Percentiles rank a stretch among this genome's conserved stretches.
phyloP scores from a whole-genome alignment of 495 filamentous ascomycete genomes.

The Penicillium canescens region DNA sequence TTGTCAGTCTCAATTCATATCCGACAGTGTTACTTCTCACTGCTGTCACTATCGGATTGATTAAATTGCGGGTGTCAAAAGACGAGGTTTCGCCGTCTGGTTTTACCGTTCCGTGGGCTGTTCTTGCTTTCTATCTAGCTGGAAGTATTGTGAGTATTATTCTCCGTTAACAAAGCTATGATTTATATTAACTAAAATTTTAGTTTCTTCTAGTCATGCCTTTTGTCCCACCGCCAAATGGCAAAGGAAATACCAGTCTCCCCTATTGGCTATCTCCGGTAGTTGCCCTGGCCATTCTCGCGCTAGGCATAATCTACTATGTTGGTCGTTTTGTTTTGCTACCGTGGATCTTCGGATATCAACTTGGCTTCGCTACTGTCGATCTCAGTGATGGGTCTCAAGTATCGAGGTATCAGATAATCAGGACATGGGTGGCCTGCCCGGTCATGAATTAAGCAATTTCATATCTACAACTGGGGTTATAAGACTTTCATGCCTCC shows the following conservation, averaged over 20 bases:
- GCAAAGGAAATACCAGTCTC: slow-evolving; percentile 35
- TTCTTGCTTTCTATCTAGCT: slow-evolving; percentile 24
- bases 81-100: slow-evolving; percentile 7
- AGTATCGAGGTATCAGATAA: slow-evolving; percentile 22
- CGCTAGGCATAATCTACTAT: slow-evolving; percentile 34
- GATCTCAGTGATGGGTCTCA: slow-evolving; percentile 25
- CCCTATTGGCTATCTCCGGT: slow-evolving; percentile 42
- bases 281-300: slow-evolving; percentile 35
- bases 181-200: neutral
- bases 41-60: slow-evolving; percentile 21
- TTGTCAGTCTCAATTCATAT: slow-evolving; percentile 66
- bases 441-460: no score
- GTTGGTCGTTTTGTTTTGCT: slow-evolving; percentile 28
- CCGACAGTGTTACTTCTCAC: slow-evolving; percentile 21
- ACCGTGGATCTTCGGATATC: slow-evolving; percentile 28
- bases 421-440: neutral
- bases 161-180: neutral
- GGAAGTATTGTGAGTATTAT: slow-evolving; percentile 20
- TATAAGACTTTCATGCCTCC: no score
- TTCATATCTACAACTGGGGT: no score
- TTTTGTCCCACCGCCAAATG: slow-evolving; percentile 35
- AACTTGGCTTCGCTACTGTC: slow-evolving; percentile 11
- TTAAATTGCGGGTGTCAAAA: slow-evolving; percentile 21
- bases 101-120: slow-evolving; percentile 24
- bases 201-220: slow-evolving; percentile 38